Percentiles rank a stretch among this genome's conserved stretches.
Evolutionary conservation across 2,329 filamentous ascomycete species (phyloP).

Genomic region (Diplocarpon rosae): DNA sequence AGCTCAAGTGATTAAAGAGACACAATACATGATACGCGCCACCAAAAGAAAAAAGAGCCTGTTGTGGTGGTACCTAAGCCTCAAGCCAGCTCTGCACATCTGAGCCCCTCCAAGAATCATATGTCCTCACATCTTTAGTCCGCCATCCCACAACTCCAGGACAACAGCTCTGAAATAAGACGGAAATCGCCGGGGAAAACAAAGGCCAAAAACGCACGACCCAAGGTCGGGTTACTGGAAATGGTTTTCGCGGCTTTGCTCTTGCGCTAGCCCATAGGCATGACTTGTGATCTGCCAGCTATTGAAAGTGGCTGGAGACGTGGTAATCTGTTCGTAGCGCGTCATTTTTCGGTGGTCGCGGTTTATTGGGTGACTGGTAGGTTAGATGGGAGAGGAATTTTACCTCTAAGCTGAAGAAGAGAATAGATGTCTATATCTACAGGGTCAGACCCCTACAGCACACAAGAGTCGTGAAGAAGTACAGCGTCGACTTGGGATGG

Average conservation of each 20-base stretch:
- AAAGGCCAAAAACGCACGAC: conserved; percentile 17
- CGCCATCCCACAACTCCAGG: conserved; percentile 38
- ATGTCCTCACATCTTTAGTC: conserved; percentile 48
- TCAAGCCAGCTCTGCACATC: no score
- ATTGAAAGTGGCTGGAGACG: conserved; percentile 36
- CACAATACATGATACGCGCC: no score
- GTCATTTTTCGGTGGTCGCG: background rate
- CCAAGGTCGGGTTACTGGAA: conserved; percentile 10
- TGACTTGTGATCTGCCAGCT: conserved; percentile 41
- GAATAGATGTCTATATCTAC: no score
- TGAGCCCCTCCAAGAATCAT: conserved; percentile 24
- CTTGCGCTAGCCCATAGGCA: conserved; percentile 35
- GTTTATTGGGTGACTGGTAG: no score
- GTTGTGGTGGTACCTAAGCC: no score
- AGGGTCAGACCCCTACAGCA: no score
- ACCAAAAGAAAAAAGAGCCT: no score
- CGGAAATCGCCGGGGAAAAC: conserved; percentile 17
- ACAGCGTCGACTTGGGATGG: no score
- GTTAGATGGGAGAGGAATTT: no score
- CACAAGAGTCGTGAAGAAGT: no score
- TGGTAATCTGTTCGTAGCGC: conserved; percentile 43
- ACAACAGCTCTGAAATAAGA: conserved; percentile 44
- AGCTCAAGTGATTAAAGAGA: no score
- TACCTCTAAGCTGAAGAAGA: no score
- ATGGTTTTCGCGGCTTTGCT: conserved; percentile 26